Percentiles rank a stretch among this genome's conserved stretches.
These are phyloP conservation scores for Tricholoma furcatifolium DNA, from an alignment of 768 basidiomycete species.

Conservation along the genomic window DNA sequence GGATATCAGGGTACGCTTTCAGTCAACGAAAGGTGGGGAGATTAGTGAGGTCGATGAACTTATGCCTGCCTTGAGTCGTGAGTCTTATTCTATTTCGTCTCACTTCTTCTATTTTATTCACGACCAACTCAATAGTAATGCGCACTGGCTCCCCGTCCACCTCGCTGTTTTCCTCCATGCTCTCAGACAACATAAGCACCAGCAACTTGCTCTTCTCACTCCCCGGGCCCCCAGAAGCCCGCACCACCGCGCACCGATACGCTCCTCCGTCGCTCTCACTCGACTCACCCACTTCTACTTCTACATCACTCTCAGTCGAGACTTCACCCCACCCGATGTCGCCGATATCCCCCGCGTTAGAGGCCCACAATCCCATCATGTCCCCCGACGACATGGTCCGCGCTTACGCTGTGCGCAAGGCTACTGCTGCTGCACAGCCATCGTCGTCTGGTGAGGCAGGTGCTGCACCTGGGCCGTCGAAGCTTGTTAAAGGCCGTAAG, in stretches of 20 bases:
- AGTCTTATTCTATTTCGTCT: too few relatives aligned
- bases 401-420: conserved; percentile 56
- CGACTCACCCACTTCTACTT: conserved; percentile 26
- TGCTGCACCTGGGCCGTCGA: neutral
- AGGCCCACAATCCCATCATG: conserved; percentile 28
- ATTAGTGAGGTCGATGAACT: too few relatives aligned
- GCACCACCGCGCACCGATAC: neutral
- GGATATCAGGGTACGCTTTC: too few relatives aligned
- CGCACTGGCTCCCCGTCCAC: conserved; percentile 44
- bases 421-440: neutral
- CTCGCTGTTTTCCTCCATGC: neutral
- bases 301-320: conserved; percentile 1
- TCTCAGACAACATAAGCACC: neutral
- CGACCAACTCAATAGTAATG: conserved; percentile 54
- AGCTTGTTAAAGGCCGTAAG: conserved; percentile 7
- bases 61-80: too few relatives aligned
- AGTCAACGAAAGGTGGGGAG: too few relatives aligned
- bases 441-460: neutral
- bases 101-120: too few relatives aligned
- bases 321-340: too few relatives aligned
- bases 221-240: conserved; percentile 36
- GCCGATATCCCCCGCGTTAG: neutral
- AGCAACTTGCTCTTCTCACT: conserved; percentile 31
- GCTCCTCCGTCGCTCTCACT: neutral
- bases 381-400: conserved; percentile 76